These are phyloP conservation scores for Dunaliella primolecta DNA, from an alignment of 139 green algal genomes.

Conservation along the genomic window DNA sequence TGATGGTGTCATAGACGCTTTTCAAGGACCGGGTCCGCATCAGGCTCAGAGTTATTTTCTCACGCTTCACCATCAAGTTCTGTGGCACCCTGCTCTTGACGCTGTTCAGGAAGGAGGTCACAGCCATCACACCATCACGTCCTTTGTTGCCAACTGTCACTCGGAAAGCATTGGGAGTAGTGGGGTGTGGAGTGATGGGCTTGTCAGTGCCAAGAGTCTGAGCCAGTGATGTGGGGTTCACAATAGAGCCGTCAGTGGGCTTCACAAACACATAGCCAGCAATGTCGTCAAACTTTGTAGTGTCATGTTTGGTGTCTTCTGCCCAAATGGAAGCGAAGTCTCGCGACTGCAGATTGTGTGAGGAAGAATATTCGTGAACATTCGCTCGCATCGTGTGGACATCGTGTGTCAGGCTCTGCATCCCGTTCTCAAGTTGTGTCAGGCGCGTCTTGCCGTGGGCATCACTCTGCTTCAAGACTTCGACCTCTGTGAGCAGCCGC, in stretches of 20 bases:
- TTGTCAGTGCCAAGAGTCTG: background rate
- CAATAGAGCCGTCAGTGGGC: background rate
- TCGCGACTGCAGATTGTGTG: too few species aligned
- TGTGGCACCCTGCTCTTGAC: background rate
- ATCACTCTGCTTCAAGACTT: too few species aligned
- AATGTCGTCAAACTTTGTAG: background rate
- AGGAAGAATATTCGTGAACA: too few species aligned
- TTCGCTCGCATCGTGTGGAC: too few species aligned
- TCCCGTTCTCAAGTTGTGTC: too few species aligned
- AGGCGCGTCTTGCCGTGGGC: too few species aligned
- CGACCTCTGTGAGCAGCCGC: too few species aligned
- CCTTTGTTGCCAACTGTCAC: background rate
- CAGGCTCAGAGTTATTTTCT: background rate
- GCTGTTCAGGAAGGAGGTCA: background rate
- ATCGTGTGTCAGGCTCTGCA: too few species aligned
- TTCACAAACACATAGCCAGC: background rate
- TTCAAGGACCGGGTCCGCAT: background rate
- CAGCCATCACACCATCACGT: background rate
- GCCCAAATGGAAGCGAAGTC: background rate
- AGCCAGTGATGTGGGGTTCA: background rate
- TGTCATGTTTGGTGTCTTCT: background rate
- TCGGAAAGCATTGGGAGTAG: background rate
- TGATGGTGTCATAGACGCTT: background rate
- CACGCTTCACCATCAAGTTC: background rate
- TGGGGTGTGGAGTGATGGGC: background rate